phyloP scores from a whole-genome alignment of 139 green algal genomes.

The Dunaliella sp. region DNA sequence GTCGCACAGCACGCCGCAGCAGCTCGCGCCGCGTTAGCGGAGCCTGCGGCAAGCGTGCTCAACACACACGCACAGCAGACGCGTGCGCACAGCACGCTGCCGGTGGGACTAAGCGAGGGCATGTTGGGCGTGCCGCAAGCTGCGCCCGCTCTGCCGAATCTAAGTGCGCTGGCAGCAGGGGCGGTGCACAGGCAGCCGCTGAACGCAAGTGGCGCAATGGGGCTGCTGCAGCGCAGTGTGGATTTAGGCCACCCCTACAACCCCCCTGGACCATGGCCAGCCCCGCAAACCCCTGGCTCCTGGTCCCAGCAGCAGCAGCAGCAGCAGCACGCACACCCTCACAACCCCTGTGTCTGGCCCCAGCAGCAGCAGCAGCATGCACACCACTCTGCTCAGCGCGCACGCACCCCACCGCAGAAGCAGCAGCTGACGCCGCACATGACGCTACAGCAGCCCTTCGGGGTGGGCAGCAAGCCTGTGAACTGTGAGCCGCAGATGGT shows the following conservation, averaged over 20 bases:
- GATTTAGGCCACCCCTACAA: background rate
- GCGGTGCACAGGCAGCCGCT: no score
- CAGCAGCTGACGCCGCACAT: no score
- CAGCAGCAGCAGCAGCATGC: no score
- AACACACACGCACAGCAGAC: background rate
- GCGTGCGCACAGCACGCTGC: background rate
- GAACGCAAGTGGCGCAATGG: no score
- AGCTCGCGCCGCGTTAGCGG: background rate
- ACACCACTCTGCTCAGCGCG: no score
- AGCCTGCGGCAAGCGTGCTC: background rate
- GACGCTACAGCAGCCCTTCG: no score
- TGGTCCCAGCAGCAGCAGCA: background rate
- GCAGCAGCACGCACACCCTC: background rate
- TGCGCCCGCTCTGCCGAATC: background rate
- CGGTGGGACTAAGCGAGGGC: background rate
- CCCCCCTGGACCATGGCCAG: no score
- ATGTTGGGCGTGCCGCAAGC: background rate
- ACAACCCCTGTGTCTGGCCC: no score
- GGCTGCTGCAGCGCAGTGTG: background rate
- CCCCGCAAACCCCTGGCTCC: no score
- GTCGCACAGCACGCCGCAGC: background rate
- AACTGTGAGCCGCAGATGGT: background rate
- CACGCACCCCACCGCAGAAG: no score
- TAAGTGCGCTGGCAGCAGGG: no score
- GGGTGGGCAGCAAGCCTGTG: background rate